Evolutionary conservation across 2,329 filamentous ascomycete genomes (phyloP).

Genomic region (Pseudohalonectria lignicola): DNA sequence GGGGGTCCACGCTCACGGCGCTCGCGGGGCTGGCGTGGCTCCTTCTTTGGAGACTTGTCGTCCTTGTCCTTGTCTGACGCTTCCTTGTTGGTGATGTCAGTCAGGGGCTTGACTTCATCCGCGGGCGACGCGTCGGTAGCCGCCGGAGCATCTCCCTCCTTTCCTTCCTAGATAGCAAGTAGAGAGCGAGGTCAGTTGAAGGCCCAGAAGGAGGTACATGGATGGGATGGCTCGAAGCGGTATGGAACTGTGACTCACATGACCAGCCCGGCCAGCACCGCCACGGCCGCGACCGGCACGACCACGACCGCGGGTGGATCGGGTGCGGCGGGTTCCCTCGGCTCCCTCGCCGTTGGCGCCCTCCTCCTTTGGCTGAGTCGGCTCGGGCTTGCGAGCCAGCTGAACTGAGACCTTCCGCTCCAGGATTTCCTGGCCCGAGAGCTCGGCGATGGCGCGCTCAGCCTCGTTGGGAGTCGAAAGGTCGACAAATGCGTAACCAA

Average conservation of each 20-base stretch:
- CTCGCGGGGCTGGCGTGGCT: slow-evolving; percentile 46
- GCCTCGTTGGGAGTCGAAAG: slow-evolving; percentile 90
- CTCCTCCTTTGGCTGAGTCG: slow-evolving; percentile 35
- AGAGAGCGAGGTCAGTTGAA: too few species aligned
- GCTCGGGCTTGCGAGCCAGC: slow-evolving; percentile 93
- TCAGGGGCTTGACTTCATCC: slow-evolving; percentile 45
- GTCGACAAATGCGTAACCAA: slow-evolving; percentile 98
- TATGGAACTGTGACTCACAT: too few species aligned
- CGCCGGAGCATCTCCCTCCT: slow-evolving; percentile 37
- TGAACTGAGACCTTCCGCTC: slow-evolving; percentile 99
- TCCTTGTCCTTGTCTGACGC: slow-evolving; percentile 39
- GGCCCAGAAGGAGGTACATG: background rate
- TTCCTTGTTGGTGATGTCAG: slow-evolving; percentile 48
- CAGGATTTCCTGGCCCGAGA: slow-evolving; percentile 95
- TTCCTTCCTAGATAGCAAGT: slow-evolving; percentile 23
- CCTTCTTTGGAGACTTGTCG: slow-evolving; percentile 42
- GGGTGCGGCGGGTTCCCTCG: slow-evolving; percentile 52
- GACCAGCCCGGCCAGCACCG: slow-evolving; percentile 52
- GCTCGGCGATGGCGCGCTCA: slow-evolving; percentile 86
- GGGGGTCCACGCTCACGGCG: slow-evolving; percentile 82
- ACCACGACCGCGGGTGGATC: slow-evolving; percentile 55
- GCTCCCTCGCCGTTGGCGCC: slow-evolving; percentile 65
- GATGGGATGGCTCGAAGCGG: slow-evolving; percentile 40
- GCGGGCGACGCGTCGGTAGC: slow-evolving; percentile 33
- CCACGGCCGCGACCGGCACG: slow-evolving; percentile 56